A percentile compares a stretch with the other conserved stretches of the same genome.
phyloP scores from a whole-genome alignment of 2,329 filamentous ascomycete species.

The Orbilia javanica region DNA sequence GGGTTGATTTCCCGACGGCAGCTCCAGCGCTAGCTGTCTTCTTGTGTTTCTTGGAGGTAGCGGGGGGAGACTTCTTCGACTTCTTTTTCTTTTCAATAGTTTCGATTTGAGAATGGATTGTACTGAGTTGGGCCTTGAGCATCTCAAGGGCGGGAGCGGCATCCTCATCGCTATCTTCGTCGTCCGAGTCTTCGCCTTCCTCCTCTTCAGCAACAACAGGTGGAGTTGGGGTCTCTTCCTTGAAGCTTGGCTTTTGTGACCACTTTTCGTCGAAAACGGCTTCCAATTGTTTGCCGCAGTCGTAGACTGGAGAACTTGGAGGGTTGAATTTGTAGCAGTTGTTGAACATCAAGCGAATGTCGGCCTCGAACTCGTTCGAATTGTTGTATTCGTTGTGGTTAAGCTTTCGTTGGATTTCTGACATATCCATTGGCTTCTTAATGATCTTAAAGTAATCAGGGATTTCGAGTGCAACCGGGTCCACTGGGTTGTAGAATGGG shows the following conservation, averaged over 20 bases:
- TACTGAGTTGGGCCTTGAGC: constrained; percentile 76
- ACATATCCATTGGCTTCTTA: constrained; percentile 92
- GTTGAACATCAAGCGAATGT: constrained; percentile 83
- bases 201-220: constrained; percentile 78
- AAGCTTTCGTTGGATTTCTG: constrained; percentile 84
- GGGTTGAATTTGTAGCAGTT: constrained; percentile 96
- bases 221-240: constrained; percentile 76
- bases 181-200: constrained; percentile 72
- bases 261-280: constrained; percentile 81
- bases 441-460: constrained; percentile 93
- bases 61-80: constrained; percentile 69
- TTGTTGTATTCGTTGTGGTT: constrained; percentile 82
- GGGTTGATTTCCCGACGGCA: constrained; percentile 67
- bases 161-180: constrained; percentile 73
- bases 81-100: constrained; percentile 72
- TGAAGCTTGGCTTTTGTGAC: constrained; percentile 82
- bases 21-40: constrained; percentile 57
- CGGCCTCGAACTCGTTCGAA: constrained; percentile 85
- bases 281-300: constrained; percentile 79
- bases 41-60: constrained; percentile 68
- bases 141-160: constrained; percentile 77
- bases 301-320: constrained; percentile 79
- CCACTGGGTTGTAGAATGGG: constrained; percentile 86
- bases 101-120: constrained; percentile 66
- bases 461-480: constrained; percentile 92